Conservation (phyloP, 2,329 filamentous ascomycete species). For the Pseudofabraea citricarpa region DNA sequence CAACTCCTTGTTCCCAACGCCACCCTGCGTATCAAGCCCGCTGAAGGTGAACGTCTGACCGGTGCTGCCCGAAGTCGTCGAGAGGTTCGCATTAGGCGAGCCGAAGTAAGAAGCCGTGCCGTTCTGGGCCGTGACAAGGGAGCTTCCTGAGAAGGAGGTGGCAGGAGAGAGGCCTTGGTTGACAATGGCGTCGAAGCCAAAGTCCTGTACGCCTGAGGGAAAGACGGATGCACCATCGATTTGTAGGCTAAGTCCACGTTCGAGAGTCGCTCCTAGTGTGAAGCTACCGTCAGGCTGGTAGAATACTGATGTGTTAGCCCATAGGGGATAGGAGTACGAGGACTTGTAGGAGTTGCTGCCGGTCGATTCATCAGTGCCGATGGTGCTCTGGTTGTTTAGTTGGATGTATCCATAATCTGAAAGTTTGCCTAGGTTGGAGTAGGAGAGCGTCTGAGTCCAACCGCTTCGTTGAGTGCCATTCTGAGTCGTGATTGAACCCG, state of each 20-base stretch:
- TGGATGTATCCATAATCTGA: conserved; percentile 51
- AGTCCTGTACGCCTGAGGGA: conserved; percentile 56
- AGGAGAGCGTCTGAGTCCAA: conserved; percentile 57
- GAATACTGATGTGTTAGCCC: conserved; percentile 47
- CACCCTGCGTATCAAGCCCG: conserved; percentile 32
- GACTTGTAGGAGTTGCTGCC: conserved; percentile 24
- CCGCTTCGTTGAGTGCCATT: conserved; percentile 33
- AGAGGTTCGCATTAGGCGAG: conserved; percentile 39
- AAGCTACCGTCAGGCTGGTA: conserved; percentile 38
- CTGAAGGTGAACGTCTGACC: conserved; percentile 50
- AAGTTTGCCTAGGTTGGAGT: conserved; percentile 50
- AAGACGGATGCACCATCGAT: conserved; percentile 45
- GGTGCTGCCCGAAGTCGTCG: conserved; percentile 48
- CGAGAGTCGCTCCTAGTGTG: conserved; percentile 43
- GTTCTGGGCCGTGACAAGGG: conserved; percentile 47
- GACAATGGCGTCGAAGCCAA: conserved; percentile 30
- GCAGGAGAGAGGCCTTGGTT: conserved; percentile 11
- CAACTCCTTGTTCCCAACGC: conserved; percentile 30
- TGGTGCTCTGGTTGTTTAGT: conserved; percentile 43
- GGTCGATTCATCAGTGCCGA: conserved; percentile 38
- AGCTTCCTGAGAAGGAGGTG: conserved; percentile 30
- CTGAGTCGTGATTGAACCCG: conserved; percentile 46
- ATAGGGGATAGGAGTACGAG: conserved; percentile 56
- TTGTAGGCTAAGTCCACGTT: conserved; percentile 42
- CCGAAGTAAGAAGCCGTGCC: conserved; percentile 53